These are phyloP conservation scores for Pythium myriotylum DNA, from an alignment of 352 stramenopile genomes.

Conservation along the genomic window DNA sequence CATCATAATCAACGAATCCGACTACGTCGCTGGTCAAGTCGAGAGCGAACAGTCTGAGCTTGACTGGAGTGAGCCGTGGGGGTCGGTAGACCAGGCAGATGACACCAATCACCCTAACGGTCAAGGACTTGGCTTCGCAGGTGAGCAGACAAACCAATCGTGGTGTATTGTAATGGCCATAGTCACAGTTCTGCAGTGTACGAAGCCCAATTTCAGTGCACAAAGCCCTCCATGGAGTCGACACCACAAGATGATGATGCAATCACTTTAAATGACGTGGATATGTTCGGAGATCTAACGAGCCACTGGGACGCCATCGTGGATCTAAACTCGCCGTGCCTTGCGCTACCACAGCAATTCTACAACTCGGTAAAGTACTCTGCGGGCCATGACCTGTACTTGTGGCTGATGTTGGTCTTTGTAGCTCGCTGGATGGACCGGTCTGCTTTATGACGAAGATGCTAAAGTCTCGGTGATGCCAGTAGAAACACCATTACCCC, in stretches of 20 bases:
- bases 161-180: too few species aligned
- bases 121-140: slow-evolving; percentile 58
- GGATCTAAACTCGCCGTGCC: slow-evolving; percentile 62
- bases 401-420: background rate
- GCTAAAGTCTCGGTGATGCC: slow-evolving; percentile 50
- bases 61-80: slow-evolving; percentile 59
- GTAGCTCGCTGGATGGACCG: slow-evolving; percentile 58
- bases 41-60: slow-evolving; percentile 19
- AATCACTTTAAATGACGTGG: slow-evolving; percentile 17
- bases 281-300: slow-evolving; percentile 56
- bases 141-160: slow-evolving; percentile 23
- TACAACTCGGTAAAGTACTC: slow-evolving; percentile 49
- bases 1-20: slow-evolving; percentile 1
- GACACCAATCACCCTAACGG: slow-evolving; percentile 34
- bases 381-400: too few species aligned
- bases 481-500: slow-evolving; percentile 27
- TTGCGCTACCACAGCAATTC: slow-evolving; percentile 62
- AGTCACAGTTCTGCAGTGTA: too few species aligned
- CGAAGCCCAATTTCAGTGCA: slow-evolving; percentile 36
- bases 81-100: slow-evolving; percentile 35
- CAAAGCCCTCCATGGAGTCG: slow-evolving; percentile 5
- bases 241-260: slow-evolving; percentile 10
- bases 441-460: slow-evolving; percentile 45
- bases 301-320: slow-evolving; percentile 61
- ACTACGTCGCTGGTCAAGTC: slow-evolving; percentile 15